These are phyloP conservation scores for Fusarium praegraminearum DNA, from an alignment of 2,329 filamentous ascomycete species.

Conservation along the genomic window DNA sequence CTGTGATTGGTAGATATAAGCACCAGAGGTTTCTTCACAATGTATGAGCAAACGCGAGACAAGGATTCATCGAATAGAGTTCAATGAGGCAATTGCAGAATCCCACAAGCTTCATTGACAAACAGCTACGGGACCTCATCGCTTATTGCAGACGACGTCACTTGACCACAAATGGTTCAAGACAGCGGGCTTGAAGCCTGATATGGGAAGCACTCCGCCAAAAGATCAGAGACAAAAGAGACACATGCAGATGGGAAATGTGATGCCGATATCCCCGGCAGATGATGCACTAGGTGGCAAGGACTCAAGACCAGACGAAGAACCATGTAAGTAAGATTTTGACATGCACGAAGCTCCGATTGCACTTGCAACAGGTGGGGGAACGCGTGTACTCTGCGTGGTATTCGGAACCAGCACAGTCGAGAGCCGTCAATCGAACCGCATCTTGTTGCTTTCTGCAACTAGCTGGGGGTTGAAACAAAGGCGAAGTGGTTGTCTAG, in stretches of 20 bases:
- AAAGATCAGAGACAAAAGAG: constrained; percentile 43
- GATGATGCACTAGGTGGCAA: constrained; percentile 32
- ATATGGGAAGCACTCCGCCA: constrained; percentile 24
- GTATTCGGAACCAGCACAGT: constrained; percentile 16
- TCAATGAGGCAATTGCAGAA: constrained; percentile 27
- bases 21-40: constrained; percentile 5
- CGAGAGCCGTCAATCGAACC: constrained; percentile 16
- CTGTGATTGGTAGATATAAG: constrained; percentile 5
- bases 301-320: constrained; percentile 40
- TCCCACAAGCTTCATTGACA: constrained; percentile 32
- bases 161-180: constrained; percentile 28
- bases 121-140: constrained; percentile 9
- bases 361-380: constrained; percentile 17
- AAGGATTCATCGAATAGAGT: constrained; percentile 24
- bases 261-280: constrained; percentile 44
- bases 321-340: constrained; percentile 33
- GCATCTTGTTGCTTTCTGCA: constrained; percentile 9
- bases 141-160: constrained; percentile 38
- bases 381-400: constrained; percentile 16
- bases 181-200: constrained; percentile 25
- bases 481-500: constrained; percentile 29
- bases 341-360: constrained; percentile 29
- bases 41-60: constrained; percentile 25
- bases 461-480: constrained; percentile 34
- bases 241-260: constrained; percentile 43